Base-by-base conservation (phyloP, 345 rosid genomes). In the Jatropha curcas region DNA sequence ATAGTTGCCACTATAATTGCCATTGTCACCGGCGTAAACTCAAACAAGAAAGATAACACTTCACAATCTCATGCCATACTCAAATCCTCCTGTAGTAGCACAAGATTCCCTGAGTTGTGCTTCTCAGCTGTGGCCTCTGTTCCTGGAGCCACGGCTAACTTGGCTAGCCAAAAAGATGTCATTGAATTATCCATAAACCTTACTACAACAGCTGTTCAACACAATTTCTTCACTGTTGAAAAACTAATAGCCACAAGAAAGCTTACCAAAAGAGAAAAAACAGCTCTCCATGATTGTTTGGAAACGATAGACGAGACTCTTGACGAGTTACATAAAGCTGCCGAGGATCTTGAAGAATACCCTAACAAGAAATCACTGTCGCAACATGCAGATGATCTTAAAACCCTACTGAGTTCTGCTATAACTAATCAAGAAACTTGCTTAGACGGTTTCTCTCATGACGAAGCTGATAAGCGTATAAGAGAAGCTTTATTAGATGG, bases 401-500 rank as follows among this genome's bases (percentile, higher is more conserved):
- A 89, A 70, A 92, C 97, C 10, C 50, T 94, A 12, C 51, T 92
- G 75, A 92, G 98, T 67, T 79, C 98, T 1, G 98, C 98, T 33
- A 94, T 94, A 55, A 94, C 98, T 30, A 94, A 94, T 81, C 97
- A 86, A 31, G 98, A 84, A 61, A 90, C 97, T 1, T 89, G 93
- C 72, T 82, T 92, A n/a, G 98, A 94, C 6, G 98, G 98, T 1
- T 89, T 94, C 80, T 86, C 97, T 0, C 80, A 92, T 51, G 88
- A 84, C 0, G 60, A 59, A 0, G 92, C 91, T 11, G 92, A 91
- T 48, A 84, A 82, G 72, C 67, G 69, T 25, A 77, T 92, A 45
- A 80, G 93, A 2, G 50, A 76, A 10, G 78, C 51, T 3, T 50
- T 94, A 65, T 2, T 45, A 31, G 60, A 55, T 1, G 97, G 96